Conservation (phyloP, 495 filamentous ascomycete species). For the Tricharina praecox region DNA sequence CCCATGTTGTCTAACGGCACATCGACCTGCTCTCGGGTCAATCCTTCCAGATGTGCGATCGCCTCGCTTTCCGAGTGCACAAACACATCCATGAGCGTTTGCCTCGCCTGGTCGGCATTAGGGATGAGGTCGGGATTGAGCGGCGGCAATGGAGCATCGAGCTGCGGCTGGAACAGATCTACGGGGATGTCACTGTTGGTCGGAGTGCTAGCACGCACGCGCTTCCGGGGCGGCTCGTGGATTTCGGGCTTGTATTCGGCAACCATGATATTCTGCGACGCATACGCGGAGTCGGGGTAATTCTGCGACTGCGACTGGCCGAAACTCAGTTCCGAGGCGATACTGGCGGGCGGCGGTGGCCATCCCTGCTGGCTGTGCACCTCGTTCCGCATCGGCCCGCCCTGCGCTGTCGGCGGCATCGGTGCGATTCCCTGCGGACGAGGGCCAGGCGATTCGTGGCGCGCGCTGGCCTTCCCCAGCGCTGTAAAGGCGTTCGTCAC, state of each 20-base stretch:
- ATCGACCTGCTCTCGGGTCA: slow-evolving; percentile 73
- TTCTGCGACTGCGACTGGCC: slow-evolving; percentile 18
- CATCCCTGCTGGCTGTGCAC: slow-evolving; percentile 42
- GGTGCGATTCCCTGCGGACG: slow-evolving; percentile 34
- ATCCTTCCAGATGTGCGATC: slow-evolving; percentile 32
- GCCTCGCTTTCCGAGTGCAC: slow-evolving; percentile 45
- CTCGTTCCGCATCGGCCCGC: slow-evolving; percentile 20
- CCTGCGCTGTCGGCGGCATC: slow-evolving; percentile 28
- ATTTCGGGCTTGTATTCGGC: slow-evolving; percentile 37
- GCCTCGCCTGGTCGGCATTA: slow-evolving; percentile 54
- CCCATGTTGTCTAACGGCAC: slow-evolving; percentile 70
- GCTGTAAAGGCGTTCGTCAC: slow-evolving; percentile 83
- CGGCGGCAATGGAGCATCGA: slow-evolving; percentile 43
- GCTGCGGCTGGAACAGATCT: slow-evolving; percentile 26
- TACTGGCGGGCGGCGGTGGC: slow-evolving; percentile 37
- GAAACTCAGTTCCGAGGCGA: slow-evolving; percentile 48
- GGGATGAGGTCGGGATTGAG: slow-evolving; percentile 49
- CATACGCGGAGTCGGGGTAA: slow-evolving; percentile 37
- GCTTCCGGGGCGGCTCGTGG: slow-evolving; percentile 72
- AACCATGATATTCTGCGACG: slow-evolving; percentile 29
- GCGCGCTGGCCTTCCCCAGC: slow-evolving; percentile 63
- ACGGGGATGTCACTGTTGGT: slow-evolving; percentile 15
- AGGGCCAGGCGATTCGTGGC: slow-evolving; percentile 72
- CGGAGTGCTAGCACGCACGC: slow-evolving; percentile 28
- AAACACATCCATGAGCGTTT: slow-evolving; percentile 73